Evolutionary conservation across 2,329 filamentous ascomycete genomes (phyloP).

Genomic region (Macrophomina pseudophaseolina): DNA sequence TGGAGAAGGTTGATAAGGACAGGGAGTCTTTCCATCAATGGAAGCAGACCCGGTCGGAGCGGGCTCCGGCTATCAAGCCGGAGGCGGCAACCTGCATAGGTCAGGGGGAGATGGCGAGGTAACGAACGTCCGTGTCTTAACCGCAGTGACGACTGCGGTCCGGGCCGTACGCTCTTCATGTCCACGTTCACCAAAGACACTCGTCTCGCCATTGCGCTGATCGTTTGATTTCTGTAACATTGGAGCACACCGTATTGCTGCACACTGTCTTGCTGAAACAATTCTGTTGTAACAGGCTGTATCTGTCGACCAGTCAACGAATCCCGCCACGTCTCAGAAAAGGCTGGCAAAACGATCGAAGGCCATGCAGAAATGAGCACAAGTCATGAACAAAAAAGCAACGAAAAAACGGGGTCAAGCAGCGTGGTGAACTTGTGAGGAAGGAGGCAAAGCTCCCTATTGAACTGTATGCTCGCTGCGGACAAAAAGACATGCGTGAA

Average conservation of each 20-base stretch:
- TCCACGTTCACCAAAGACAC: constrained; percentile 22
- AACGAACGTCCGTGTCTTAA: background rate
- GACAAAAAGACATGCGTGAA: constrained; percentile 1
- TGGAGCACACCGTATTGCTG: constrained; percentile 22
- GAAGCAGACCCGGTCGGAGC: constrained; percentile 3
- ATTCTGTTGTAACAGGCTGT: constrained; percentile 15
- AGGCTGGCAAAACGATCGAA: constrained; percentile 10
- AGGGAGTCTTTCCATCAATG: background rate
- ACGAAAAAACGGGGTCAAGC: background rate
- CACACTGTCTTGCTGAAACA: constrained; percentile 15
- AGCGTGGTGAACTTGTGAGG: background rate
- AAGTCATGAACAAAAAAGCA: background rate
- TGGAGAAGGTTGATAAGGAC: constrained; percentile 9
- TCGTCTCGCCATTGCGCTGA: constrained; percentile 1
- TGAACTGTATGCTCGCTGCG: constrained; percentile 23
- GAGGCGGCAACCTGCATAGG: background rate
- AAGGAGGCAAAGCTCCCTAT: constrained; percentile 11
- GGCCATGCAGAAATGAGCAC: constrained; percentile 8
- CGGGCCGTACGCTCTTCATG: constrained; percentile 13
- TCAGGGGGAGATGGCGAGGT: background rate
- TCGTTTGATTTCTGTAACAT: constrained; percentile 23
- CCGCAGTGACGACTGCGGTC: constrained; percentile 12
- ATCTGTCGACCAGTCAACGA: constrained; percentile 23
- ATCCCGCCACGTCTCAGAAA: constrained; percentile 19
- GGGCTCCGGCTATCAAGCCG: background rate